Percentiles rank a stretch among this genome's conserved stretches.
phyloP scores from a whole-genome alignment of 805 yeast genomes.

The Barnettozyma populi region DNA sequence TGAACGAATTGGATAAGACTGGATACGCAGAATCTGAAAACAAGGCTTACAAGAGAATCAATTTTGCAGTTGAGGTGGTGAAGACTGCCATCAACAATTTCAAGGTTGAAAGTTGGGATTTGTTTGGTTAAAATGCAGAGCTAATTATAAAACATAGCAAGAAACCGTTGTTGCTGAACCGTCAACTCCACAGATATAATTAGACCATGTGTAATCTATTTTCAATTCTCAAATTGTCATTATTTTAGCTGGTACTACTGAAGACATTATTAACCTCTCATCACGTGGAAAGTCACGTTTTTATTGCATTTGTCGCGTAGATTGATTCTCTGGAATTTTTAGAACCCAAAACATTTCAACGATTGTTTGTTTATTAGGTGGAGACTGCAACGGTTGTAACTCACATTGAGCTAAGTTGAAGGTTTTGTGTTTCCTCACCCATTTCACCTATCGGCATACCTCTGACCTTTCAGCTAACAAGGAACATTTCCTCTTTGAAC shows the following conservation, averaged over 20 bases:
- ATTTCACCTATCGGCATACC: not conserved
- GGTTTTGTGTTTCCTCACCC: not conserved
- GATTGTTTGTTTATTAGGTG: not conserved
- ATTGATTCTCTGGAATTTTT: not conserved
- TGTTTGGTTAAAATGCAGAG: constrained; percentile 37
- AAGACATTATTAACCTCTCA: too few species aligned
- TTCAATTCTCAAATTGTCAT: too few species aligned
- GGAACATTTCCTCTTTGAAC: not conserved
- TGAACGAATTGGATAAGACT: constrained; percentile 11
- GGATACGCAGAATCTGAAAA: constrained; percentile 8
- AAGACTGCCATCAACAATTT: constrained; percentile 24
- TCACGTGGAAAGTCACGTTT: not conserved
- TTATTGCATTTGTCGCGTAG: too few species aligned
- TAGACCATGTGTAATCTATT: too few species aligned
- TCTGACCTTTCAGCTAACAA: not conserved
- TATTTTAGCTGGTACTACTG: too few species aligned
- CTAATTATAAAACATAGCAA: too few species aligned
- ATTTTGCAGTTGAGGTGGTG: constrained; percentile 24
- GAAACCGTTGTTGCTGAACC: too few species aligned
- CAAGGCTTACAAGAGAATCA: constrained; percentile 26
- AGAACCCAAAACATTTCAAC: not conserved
- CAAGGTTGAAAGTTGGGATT: constrained; percentile 40
- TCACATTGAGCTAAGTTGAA: not conserved
- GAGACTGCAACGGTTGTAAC: not conserved
- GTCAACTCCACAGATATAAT: too few species aligned